phyloP scores from a whole-genome alignment of 495 filamentous ascomycete species.

The Podospora pseudocomata region DNA sequence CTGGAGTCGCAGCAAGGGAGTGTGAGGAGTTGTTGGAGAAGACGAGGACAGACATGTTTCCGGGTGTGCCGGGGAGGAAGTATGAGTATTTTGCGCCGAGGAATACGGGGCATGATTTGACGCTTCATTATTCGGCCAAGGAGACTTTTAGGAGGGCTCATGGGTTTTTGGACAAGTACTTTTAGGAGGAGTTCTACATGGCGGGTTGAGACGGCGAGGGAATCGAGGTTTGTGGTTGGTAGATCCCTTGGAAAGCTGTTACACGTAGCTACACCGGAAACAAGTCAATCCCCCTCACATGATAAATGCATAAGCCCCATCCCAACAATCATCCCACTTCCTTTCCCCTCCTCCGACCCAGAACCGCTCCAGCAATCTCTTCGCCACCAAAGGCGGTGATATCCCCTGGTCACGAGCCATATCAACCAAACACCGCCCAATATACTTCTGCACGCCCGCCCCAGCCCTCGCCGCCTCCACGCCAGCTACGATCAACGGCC shows the following conservation, averaged over 20 bases:
- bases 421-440: slow-evolving; percentile 20
- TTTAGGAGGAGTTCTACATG: neutral
- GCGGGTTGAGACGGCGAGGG: too few relatives aligned
- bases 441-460: slow-evolving; percentile 22
- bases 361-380: slow-evolving; percentile 30
- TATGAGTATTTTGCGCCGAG: slow-evolving; percentile 6
- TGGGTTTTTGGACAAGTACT: slow-evolving; percentile 3
- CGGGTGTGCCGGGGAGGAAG: neutral
- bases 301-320: slow-evolving; percentile 12
- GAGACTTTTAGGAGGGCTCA: slow-evolving; percentile 1
- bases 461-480: slow-evolving; percentile 28
- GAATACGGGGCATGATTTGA: neutral
- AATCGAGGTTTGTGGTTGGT: neutral
- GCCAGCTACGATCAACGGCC: slow-evolving; percentile 36
- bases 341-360: slow-evolving; percentile 22
- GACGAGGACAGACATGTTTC: neutral
- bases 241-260: too few relatives aligned
- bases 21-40: slow-evolving; percentile 4
- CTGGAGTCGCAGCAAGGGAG: neutral
- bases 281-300: neutral
- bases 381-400: slow-evolving; percentile 26
- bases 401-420: slow-evolving; percentile 27
- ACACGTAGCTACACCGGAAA: too few relatives aligned
- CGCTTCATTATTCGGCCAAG: neutral
- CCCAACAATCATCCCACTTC: slow-evolving; percentile 37